These are phyloP conservation scores for Alternaria infectoria DNA, from an alignment of 2,329 filamentous ascomycete species.

Conservation along the genomic window DNA sequence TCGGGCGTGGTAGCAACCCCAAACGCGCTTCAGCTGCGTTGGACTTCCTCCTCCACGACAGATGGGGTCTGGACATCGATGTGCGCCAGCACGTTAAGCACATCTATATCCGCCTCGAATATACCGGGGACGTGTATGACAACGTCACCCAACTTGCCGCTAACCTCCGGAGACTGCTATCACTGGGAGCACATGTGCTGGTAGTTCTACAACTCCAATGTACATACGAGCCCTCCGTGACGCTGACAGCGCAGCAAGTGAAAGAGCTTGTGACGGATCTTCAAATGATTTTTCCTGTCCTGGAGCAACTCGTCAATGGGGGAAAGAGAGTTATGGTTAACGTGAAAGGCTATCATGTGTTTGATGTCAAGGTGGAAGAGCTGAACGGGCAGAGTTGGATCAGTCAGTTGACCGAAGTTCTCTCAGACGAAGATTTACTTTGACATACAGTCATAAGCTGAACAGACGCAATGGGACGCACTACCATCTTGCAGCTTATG, in stretches of 20 bases:
- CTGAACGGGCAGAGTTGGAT: not conserved
- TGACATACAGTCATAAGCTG: not conserved
- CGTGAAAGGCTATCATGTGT: not conserved
- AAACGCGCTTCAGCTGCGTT: not conserved
- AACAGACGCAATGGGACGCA: not conserved
- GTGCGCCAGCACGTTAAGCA: not conserved
- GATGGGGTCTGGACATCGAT: not conserved
- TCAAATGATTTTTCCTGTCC: not conserved
- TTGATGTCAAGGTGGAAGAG: not conserved
- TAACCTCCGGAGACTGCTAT: not conserved
- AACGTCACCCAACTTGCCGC: not conserved
- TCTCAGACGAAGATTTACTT: not conserved
- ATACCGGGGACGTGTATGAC: not conserved
- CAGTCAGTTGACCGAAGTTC: not conserved
- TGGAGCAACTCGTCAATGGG: not conserved
- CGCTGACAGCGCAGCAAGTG: not conserved
- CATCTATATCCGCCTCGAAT: not conserved
- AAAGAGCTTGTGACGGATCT: not conserved
- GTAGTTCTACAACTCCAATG: not conserved
- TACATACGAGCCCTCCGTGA: fast-evolving
- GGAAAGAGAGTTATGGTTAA: not conserved
- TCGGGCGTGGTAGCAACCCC: not conserved
- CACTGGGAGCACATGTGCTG: not conserved
- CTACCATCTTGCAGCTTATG: not conserved
- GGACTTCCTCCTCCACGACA: not conserved